Conservation (phyloP, 2,329 filamentous ascomycete species). For the Laburnicola sp. region DNA sequence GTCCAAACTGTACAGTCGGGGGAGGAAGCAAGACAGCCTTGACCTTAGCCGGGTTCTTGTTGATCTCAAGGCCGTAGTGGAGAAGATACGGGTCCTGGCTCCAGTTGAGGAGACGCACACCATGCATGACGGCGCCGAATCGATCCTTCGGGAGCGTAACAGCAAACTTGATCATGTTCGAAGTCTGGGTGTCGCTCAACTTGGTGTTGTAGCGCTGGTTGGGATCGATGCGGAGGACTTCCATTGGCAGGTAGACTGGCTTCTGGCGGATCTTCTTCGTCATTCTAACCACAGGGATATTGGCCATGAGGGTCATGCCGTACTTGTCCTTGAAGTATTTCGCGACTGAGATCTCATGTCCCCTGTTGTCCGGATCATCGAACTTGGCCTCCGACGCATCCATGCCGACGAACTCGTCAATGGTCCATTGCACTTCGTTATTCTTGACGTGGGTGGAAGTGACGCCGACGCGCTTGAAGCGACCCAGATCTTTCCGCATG, state of each 20-base stretch:
- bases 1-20: conserved; percentile 70
- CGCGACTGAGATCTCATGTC: conserved; percentile 55
- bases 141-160: conserved; percentile 75
- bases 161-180: conserved; percentile 89
- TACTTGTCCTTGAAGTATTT: conserved; percentile 60
- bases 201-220: conserved; percentile 64
- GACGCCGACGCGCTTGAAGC: conserved; percentile 49
- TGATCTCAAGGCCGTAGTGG: conserved; percentile 74
- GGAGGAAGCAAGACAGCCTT: conserved; percentile 71
- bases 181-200: conserved; percentile 66
- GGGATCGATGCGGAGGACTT: conserved; percentile 55
- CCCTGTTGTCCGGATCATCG: conserved; percentile 64
- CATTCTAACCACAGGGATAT: conserved; percentile 62
- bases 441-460: conserved; percentile 43
- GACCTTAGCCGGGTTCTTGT: conserved; percentile 61
- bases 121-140: conserved; percentile 67
- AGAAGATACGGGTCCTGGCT: conserved; percentile 67
- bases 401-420: conserved; percentile 53
- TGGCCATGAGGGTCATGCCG: conserved; percentile 51
- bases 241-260: conserved; percentile 58
- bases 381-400: conserved; percentile 52
- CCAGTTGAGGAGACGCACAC: conserved; percentile 71
- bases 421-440: conserved; percentile 50
- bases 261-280: conserved; percentile 53
- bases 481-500: conserved; percentile 45